Evolutionary conservation across 2,329 filamentous ascomycete species (phyloP).

Genomic region (Periconia macrospinosa): DNA sequence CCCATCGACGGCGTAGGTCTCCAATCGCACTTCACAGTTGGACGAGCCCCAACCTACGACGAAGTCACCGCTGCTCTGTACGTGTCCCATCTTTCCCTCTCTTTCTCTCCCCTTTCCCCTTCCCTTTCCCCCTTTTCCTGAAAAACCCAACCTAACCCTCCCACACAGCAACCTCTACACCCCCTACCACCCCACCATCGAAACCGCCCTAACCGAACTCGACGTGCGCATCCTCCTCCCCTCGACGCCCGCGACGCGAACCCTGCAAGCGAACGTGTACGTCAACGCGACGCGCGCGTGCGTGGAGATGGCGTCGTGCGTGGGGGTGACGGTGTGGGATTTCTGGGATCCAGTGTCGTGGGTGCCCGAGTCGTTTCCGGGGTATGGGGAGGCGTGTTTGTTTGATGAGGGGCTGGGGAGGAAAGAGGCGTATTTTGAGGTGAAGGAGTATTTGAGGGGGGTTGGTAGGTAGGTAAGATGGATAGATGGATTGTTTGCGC

Average conservation of each 20-base stretch:
- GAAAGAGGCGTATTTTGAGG: constrained; percentile 40
- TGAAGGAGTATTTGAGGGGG: too few relatives aligned
- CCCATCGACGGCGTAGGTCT: constrained; percentile 65
- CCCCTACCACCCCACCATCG: constrained; percentile 55
- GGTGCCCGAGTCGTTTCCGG: constrained; percentile 42
- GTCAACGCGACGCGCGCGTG: constrained; percentile 41
- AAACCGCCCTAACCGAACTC: constrained; percentile 65
- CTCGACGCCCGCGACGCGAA: constrained; percentile 42
- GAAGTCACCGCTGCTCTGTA: constrained; percentile 49
- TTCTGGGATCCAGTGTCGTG: constrained; percentile 46
- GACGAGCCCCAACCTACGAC: constrained; percentile 52
- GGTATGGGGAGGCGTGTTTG: constrained; percentile 39
- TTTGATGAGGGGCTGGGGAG: constrained; percentile 27
- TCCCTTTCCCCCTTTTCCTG: not conserved
- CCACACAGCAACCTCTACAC: constrained; percentile 42
- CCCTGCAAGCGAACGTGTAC: constrained; percentile 55
- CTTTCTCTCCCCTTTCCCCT: not conserved
- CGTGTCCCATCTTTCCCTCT: not conserved
- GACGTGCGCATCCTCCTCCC: constrained; percentile 59
- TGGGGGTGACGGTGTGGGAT: constrained; percentile 47
- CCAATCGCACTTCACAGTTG: constrained; percentile 63
- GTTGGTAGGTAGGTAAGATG: too few relatives aligned
- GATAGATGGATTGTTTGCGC: too few relatives aligned
- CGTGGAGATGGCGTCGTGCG: constrained; percentile 38
- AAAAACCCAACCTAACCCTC: not conserved